A percentile compares a stretch with the other conserved stretches of the same genome.
Evolutionary conservation across 345 rosid genomes (phyloP).

Genomic region (Mangifera indica): DNA sequence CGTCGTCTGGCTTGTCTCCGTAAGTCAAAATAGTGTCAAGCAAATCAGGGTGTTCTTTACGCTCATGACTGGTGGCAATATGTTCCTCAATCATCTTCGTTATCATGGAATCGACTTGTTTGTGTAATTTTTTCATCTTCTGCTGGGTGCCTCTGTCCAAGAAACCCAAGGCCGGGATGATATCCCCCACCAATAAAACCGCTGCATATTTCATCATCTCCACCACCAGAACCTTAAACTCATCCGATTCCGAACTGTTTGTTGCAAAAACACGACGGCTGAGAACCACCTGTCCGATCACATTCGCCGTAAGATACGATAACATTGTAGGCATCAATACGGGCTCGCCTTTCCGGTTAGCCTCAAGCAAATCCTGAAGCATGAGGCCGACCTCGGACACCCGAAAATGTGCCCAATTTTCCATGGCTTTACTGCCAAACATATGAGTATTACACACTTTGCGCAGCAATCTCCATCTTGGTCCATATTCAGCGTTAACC

Average conservation of each 20-base stretch:
- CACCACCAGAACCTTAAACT: constrained; percentile 63
- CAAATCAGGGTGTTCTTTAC: constrained; percentile 49
- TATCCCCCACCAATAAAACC: constrained; percentile 51
- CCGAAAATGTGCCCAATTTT: constrained; percentile 42
- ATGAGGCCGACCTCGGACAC: constrained; percentile 41
- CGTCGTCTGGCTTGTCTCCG: constrained; percentile 24
- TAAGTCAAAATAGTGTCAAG: constrained; percentile 45
- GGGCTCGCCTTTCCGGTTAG: constrained; percentile 24
- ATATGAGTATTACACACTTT: constrained; percentile 58
- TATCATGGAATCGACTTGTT: constrained; percentile 42
- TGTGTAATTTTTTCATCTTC: constrained; percentile 52
- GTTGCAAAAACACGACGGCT: constrained; percentile 47
- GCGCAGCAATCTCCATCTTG: constrained; percentile 53
- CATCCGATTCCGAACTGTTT: constrained; percentile 39
- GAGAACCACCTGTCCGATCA: constrained; percentile 52
- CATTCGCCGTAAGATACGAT: constrained; percentile 47
- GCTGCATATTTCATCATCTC: constrained; percentile 57
- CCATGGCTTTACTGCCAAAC: constrained; percentile 59
- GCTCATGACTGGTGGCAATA: constrained; percentile 27
- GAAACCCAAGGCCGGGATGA: constrained; percentile 43
- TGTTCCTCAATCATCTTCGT: constrained; percentile 53
- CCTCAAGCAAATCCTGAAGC: constrained; percentile 38
- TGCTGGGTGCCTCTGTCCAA: constrained; percentile 61
- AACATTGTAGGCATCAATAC: constrained; percentile 52
- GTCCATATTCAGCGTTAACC: constrained; percentile 58